These are phyloP conservation scores for Fraxinus dipetala DNA, from an alignment of 305 asterid species.

Conservation along the genomic window DNA sequence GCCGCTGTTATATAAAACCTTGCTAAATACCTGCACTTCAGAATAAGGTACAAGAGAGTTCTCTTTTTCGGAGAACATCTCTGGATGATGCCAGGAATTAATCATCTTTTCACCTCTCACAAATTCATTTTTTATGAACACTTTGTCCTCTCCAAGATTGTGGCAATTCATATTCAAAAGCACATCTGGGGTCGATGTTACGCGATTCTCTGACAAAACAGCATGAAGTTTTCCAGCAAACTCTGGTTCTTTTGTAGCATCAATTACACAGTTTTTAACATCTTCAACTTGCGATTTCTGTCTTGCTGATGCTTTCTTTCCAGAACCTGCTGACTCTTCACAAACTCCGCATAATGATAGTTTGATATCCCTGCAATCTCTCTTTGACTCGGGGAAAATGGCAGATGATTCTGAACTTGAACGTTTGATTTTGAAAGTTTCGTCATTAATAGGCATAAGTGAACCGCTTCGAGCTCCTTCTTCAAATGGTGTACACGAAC, in stretches of 20 bases:
- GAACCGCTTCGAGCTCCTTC: constrained; percentile 31
- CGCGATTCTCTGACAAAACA: constrained; percentile 33
- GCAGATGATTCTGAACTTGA: constrained; percentile 42
- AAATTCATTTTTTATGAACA: neutral
- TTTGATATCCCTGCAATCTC: constrained; percentile 27
- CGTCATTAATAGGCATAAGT: constrained; percentile 31
- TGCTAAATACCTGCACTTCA: constrained; percentile 37
- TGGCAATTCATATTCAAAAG: constrained; percentile 27
- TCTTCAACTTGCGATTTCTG: constrained; percentile 39
- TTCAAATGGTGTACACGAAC: constrained; percentile 31
- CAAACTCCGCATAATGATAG: constrained; percentile 29
- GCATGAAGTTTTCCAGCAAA: constrained; percentile 34
- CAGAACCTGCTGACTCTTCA: constrained; percentile 32
- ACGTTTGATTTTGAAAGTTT: constrained; percentile 26
- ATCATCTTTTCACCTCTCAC: constrained; percentile 32
- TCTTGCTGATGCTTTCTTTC: constrained; percentile 32
- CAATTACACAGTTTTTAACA: constrained; percentile 32
- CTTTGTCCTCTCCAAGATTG: constrained; percentile 35
- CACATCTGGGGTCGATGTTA: constrained; percentile 28
- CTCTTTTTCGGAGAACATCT: constrained; percentile 29
- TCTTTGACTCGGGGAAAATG: constrained; percentile 30
- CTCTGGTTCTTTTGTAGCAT: constrained; percentile 35
- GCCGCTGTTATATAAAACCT: constrained; percentile 25
- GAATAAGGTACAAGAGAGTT: constrained; percentile 45
- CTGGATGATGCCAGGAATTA: constrained; percentile 32